phyloP scores from a whole-genome alignment of 768 basidiomycete genomes.

The Boletus tomentosulus region DNA sequence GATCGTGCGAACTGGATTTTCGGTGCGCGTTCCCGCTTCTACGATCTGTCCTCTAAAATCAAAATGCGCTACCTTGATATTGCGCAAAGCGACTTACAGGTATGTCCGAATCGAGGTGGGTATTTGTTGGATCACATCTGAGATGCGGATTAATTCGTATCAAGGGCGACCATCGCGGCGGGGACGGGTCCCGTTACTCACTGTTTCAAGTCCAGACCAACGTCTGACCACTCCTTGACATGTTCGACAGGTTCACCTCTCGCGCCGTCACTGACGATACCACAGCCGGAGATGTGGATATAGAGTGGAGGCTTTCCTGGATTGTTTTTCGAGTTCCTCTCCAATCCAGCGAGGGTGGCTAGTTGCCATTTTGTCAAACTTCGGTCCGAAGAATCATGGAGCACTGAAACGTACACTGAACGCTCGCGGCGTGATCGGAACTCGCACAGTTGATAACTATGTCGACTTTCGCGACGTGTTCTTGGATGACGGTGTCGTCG shows the following conservation, averaged over 20 bases:
- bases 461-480: conserved; percentile 33
- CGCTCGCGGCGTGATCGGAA: conserved; percentile 35
- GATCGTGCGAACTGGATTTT: conserved; percentile 41
- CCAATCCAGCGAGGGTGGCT: conserved; percentile 39
- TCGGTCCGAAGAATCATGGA: not conserved
- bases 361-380: not conserved
- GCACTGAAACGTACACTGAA: conserved; percentile 26
- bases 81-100: conserved; percentile 14
- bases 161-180: not conserved
- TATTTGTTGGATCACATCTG: conserved; percentile 29
- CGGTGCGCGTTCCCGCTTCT: conserved; percentile 37
- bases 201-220: conserved; percentile 32
- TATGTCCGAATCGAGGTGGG: conserved; percentile 33
- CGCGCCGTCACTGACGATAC: conserved; percentile 38
- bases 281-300: conserved; percentile 41
- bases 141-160: not conserved
- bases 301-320: conserved; percentile 40
- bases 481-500: conserved; percentile 33
- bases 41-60: conserved; percentile 27
- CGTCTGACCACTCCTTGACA: conserved; percentile 36
- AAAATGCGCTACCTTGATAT: not conserved
- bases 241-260: conserved; percentile 35
- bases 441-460: conserved; percentile 41
- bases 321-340: conserved; percentile 32
- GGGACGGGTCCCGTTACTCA: conserved; percentile 10